These are phyloP conservation scores for Penicillium fuscoglaucum DNA, from an alignment of 2,329 filamentous ascomycete species.

Conservation along the genomic window DNA sequence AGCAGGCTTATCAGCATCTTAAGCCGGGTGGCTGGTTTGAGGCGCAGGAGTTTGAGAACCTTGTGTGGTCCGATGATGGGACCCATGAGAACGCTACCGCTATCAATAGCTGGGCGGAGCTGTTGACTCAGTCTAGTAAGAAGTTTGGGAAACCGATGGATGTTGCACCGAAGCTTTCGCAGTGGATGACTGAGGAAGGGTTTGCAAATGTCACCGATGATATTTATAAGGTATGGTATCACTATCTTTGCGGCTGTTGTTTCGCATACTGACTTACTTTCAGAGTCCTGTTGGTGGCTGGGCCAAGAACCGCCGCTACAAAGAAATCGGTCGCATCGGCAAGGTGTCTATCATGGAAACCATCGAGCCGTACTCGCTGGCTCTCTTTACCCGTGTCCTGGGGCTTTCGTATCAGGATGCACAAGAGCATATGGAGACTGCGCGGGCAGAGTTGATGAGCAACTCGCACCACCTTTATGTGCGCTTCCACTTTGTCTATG, in stretches of 20 bases:
- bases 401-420: conserved; percentile 36
- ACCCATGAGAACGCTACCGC: conserved; percentile 27
- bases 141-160: conserved; percentile 39
- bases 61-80: conserved; percentile 35
- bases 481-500: conserved; percentile 36
- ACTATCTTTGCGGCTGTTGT: neutral
- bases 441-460: conserved; percentile 29
- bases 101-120: conserved; percentile 32
- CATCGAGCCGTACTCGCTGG: conserved; percentile 42
- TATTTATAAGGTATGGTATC: conserved; percentile 33
- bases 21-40: conserved; percentile 42
- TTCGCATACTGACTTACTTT: conserved; percentile 7
- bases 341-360: conserved; percentile 33
- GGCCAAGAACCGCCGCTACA: conserved; percentile 35
- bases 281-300: conserved; percentile 39
- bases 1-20: conserved; percentile 35
- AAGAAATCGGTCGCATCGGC: conserved; percentile 38
- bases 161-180: conserved; percentile 32
- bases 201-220: conserved; percentile 38
- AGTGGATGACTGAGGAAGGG: conserved; percentile 33
- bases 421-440: conserved; percentile 31
- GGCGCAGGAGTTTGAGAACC: conserved; percentile 36
- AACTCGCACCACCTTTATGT: conserved; percentile 32
- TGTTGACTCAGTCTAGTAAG: conserved; percentile 32
- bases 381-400: conserved; percentile 40